These are phyloP conservation scores for Populus hybrid DNA, from an alignment of 441 rosid genomes.

Conservation along the genomic window DNA sequence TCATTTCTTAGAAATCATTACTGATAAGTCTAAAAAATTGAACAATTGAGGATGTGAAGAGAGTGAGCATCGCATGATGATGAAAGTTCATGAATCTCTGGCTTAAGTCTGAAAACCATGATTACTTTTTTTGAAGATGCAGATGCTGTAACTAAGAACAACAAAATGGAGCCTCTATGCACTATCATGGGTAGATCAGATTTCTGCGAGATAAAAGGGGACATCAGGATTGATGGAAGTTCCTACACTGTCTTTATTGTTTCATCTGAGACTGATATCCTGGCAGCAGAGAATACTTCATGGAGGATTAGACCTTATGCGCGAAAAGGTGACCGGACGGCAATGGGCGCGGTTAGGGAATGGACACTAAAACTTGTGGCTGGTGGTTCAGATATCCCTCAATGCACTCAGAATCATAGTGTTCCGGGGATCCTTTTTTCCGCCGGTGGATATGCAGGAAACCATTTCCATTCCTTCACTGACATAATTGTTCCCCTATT, in stretches of 20 bases:
- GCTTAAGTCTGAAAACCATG: background rate
- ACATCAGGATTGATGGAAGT: conserved; percentile 41
- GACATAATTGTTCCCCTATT: conserved; percentile 66
- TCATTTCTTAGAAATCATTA: background rate
- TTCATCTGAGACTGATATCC: conserved; percentile 16
- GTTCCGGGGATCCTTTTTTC: conserved; percentile 75
- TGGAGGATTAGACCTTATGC: conserved; percentile 46
- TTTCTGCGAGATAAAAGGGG: conserved; percentile 39
- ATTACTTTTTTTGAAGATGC: background rate
- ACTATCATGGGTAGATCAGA: conserved; percentile 35
- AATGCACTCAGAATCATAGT: conserved; percentile 38
- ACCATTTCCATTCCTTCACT: conserved; percentile 76
- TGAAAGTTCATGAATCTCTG: no score
- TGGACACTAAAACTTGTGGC: conserved; percentile 50
- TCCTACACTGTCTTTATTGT: conserved; percentile 33
- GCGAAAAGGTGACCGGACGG: conserved; percentile 44
- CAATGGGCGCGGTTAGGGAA: conserved; percentile 47
- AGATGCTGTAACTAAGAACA: conserved; percentile 6
- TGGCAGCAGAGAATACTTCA: conserved; percentile 22
- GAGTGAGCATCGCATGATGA: no score
- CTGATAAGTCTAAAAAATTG: background rate
- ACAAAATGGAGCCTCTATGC: conserved; percentile 28
- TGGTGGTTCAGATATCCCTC: conserved; percentile 19
- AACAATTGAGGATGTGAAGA: no score
- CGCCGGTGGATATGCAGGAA: conserved; percentile 65